These are phyloP conservation scores for Trichoderma parareesei DNA, from an alignment of 495 filamentous ascomycete genomes.

Conservation along the genomic window DNA sequence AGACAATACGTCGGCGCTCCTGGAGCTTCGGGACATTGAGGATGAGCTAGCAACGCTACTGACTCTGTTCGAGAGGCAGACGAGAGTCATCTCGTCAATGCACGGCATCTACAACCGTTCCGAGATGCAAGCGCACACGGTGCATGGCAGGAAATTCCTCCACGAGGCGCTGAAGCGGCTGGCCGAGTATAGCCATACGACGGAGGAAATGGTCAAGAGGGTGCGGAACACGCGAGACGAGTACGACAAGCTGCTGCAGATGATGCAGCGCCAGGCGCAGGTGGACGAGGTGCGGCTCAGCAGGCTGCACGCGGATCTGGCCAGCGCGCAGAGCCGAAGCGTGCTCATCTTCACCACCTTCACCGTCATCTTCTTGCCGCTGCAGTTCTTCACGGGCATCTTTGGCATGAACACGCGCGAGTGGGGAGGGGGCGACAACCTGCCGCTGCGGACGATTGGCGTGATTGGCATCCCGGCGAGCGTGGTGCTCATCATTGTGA, in stretches of 20 bases:
- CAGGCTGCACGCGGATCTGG: constrained; percentile 54
- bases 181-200: constrained; percentile 47
- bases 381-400: constrained; percentile 59
- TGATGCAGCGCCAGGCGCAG: constrained; percentile 62
- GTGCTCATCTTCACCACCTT: constrained; percentile 66
- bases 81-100: constrained; percentile 43
- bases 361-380: constrained; percentile 57
- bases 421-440: constrained; percentile 46
- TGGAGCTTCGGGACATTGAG: constrained; percentile 59
- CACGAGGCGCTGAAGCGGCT: constrained; percentile 45
- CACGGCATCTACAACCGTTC: constrained; percentile 26
- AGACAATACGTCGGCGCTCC: constrained; percentile 53
- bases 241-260: constrained; percentile 59
- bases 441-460: constrained; percentile 29
- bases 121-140: constrained; percentile 24
- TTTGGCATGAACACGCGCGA: constrained; percentile 60
- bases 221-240: constrained; percentile 37
- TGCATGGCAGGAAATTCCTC: constrained; percentile 36
- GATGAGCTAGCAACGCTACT: constrained; percentile 55
- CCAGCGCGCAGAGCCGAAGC: constrained; percentile 52
- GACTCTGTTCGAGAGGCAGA: constrained; percentile 51
- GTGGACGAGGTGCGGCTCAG: constrained; percentile 60
- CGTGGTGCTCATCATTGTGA: constrained; percentile 27
- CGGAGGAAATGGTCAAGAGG: constrained; percentile 51
- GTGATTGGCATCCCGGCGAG: constrained; percentile 35